A percentile compares a stretch with the other conserved stretches of the same genome.
Conservation (phyloP, 805 yeast species). For the Yarrowia sp. region DNA sequence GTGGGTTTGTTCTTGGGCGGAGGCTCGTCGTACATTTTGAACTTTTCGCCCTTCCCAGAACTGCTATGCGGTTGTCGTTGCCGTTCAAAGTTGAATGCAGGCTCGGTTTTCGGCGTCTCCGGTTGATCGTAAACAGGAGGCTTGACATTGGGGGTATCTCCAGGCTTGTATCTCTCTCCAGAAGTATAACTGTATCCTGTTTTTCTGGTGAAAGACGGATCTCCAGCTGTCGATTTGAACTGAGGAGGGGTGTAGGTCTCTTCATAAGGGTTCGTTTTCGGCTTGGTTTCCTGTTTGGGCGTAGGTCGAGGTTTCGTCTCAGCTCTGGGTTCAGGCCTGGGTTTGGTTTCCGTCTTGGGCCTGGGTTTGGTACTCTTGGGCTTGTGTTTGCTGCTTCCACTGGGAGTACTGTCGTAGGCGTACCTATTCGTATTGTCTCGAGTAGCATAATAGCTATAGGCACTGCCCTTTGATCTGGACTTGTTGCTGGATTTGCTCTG, state of each 20-base stretch:
- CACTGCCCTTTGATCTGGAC: conserved; percentile 14
- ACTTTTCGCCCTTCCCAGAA: conserved; percentile 26
- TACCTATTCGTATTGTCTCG: conserved; percentile 14
- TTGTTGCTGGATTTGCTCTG: conserved; percentile 7
- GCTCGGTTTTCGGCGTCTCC: not conserved
- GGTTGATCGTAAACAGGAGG: conserved; percentile 24
- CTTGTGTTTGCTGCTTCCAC: conserved; percentile 1
- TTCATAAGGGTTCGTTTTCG: not conserved
- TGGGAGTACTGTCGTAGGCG: conserved; percentile 17
- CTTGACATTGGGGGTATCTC: conserved; percentile 25
- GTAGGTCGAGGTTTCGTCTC: conserved; percentile 25
- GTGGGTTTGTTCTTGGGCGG: conserved; percentile 22
- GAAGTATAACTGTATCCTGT: conserved; percentile 31
- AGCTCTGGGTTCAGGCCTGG: conserved; percentile 10
- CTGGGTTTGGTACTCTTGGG: not conserved
- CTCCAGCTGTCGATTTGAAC: conserved; percentile 33
- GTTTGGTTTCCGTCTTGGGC: conserved; percentile 19
- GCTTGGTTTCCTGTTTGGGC: conserved; percentile 13
- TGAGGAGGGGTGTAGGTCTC: conserved; percentile 19
- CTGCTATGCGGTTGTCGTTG: conserved; percentile 19
- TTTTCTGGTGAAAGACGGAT: conserved; percentile 11
- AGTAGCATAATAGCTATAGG: conserved; percentile 17
- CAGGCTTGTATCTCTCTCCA: conserved; percentile 14
- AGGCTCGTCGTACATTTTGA: conserved; percentile 28
- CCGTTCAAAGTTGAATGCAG: conserved; percentile 16